Evolutionary conservation across 768 basidiomycete species (phyloP).

Genomic region (Boletus insuetus): DNA sequence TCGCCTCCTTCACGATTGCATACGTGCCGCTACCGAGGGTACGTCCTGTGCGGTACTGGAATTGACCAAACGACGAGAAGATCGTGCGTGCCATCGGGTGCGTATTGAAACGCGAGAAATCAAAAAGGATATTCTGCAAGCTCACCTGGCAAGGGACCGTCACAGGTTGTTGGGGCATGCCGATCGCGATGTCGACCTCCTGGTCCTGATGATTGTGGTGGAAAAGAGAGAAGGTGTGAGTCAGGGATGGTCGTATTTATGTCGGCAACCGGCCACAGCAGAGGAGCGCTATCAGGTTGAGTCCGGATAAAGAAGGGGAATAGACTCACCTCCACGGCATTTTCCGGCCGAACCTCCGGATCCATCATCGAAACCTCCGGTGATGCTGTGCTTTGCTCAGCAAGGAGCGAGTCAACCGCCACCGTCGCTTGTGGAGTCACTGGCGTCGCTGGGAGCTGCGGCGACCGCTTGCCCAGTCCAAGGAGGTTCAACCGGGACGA

Average conservation of each 20-base stretch:
- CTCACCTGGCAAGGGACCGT: slow-evolving; percentile 50
- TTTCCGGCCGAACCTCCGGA: slow-evolving; percentile 28
- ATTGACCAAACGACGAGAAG: background rate
- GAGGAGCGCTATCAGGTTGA: slow-evolving; percentile 8
- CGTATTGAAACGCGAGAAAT: background rate
- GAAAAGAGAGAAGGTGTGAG: slow-evolving; percentile 7
- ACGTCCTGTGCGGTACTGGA: slow-evolving; percentile 82
- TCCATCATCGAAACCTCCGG: slow-evolving; percentile 19
- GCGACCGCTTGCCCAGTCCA: slow-evolving; percentile 27
- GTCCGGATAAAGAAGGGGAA: background rate
- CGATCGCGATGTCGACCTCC: slow-evolving; percentile 5
- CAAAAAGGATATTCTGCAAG: background rate
- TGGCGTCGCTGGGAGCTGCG: slow-evolving; percentile 29
- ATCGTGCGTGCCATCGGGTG: slow-evolving; percentile 7
- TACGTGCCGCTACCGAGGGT: slow-evolving; percentile 92
- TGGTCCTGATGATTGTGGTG: slow-evolving; percentile 15
- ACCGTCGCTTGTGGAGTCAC: slow-evolving; percentile 18
- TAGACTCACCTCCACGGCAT: slow-evolving; percentile 16
- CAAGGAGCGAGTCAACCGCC: slow-evolving; percentile 3
- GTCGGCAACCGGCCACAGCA: slow-evolving; percentile 11
- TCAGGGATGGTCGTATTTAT: slow-evolving; percentile 15
- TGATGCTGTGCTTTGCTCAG: slow-evolving; percentile 22
- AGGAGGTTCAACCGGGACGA: slow-evolving; percentile 30
- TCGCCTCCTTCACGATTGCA: slow-evolving; percentile 93
- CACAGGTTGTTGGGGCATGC: slow-evolving; percentile 32